Evolutionary conservation across 1,284 basidiomycete genomes (phyloP), one percentile per base, ranked within the genome.

Genomic region (Macrocystidia cucumis): DNA sequence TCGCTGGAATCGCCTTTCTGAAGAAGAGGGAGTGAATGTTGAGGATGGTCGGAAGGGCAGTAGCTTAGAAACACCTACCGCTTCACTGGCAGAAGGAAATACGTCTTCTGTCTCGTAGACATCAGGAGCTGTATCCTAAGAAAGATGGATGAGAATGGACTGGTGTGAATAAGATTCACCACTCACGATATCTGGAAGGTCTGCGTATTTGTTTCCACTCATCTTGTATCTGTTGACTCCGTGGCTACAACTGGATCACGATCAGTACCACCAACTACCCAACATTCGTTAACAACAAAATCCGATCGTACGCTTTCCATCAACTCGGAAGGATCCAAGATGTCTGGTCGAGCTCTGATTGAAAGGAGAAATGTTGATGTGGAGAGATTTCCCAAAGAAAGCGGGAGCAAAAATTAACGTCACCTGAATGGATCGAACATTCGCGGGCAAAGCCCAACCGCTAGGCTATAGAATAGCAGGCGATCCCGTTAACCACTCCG

Each of bases 41-140:
- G 23, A 16, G 26, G 12, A 5, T 26, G 32, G 12, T 29, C 5
- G 23, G 26, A 26, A n/a, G 26, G 13, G 28, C 7, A 21, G n/a
- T 13, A 29, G 23, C 22, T 33, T 3, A 11, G 14, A 38, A 37
- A 19, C 34, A 45, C 51, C 41, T 47, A 58, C 54, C 28, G 59
- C 67, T 24, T 61, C 57, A 36, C 69, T 63, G 9, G 72, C 51
- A 7, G 70, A 59, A 4, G 72, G 72, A 44, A 79, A 70, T 16
- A 76, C 65, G 46, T 95, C 91, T 32, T 88, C 80, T 0, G 91
- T 95, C 58, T 96, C 91, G 53, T 95, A 96, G 24, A 95, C 75
- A 55, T 96, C 91, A 27, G 78, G 87, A 1, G 88, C 89, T 5
- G 87, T 88, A 55, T 93, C 90, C 89, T 93, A 39, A 5, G 16